Conservation (phyloP, 148 eudicot species). For the Dysphania ambrosioides region DNA sequence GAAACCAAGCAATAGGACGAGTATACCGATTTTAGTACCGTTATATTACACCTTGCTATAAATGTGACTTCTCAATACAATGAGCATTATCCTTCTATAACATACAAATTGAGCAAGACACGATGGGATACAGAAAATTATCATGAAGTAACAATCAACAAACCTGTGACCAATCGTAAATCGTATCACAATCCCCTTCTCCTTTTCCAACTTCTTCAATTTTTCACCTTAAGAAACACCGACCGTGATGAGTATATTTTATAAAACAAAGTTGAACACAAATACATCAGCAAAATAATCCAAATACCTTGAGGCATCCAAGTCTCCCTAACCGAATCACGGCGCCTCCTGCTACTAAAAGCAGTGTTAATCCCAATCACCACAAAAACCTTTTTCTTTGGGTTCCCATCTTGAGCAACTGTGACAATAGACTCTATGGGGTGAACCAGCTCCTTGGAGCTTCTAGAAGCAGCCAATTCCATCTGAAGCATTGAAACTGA, state of each 20-base stretch:
- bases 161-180: slow-evolving; percentile 98
- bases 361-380: slow-evolving; percentile 97
- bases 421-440: slow-evolving; percentile 29
- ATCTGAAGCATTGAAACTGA: slow-evolving; percentile 75
- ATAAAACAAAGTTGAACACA: slow-evolving; percentile 4
- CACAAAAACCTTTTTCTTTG: slow-evolving; percentile 72
- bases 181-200: slow-evolving; percentile 85
- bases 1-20: neutral
- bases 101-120: neutral
- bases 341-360: slow-evolving; percentile 91
- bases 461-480: slow-evolving; percentile 73
- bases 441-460: slow-evolving; percentile 41
- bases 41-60: neutral
- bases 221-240: slow-evolving; percentile 54
- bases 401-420: slow-evolving; percentile 36
- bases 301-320: slow-evolving; percentile 98
- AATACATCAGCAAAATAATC: slow-evolving; percentile 7
- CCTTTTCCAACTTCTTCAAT: slow-evolving; percentile 67
- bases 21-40: too few relatives aligned
- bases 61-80: neutral
- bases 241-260: neutral
- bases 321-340: slow-evolving; percentile 88
- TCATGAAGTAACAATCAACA: slow-evolving; percentile 7
- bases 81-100: neutral
- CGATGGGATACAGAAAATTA: neutral